These are phyloP conservation scores for Leptosphaerulina australis DNA, from an alignment of 2,329 filamentous ascomycete species.

Conservation along the genomic window DNA sequence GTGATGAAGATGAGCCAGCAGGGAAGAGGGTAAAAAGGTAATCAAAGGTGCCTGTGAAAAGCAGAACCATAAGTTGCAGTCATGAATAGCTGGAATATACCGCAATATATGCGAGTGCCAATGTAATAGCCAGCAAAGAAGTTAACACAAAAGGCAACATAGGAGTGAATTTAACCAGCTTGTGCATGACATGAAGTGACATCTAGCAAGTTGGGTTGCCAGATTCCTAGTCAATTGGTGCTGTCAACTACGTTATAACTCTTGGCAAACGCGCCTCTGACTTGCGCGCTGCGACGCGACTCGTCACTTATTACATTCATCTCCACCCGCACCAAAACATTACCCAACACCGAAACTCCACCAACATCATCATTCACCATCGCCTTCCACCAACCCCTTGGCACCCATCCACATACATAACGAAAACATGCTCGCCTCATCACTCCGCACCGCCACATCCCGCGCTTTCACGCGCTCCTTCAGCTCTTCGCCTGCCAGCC, in stretches of 20 bases:
- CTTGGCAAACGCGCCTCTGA: conserved; percentile 10
- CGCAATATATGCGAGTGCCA: neutral
- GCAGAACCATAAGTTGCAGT: neutral
- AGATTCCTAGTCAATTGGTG: neutral
- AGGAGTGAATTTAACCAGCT: too few relatives aligned
- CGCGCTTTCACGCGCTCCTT: conserved; percentile 70
- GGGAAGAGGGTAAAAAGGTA: conserved; percentile 59
- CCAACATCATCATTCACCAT: too few relatives aligned
- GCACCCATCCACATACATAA: conserved; percentile 5
- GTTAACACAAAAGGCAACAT: too few relatives aligned
- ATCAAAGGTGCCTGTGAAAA: neutral
- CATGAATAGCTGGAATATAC: neutral
- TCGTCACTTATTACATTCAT: conserved; percentile 11
- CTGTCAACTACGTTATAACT: neutral
- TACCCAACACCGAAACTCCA: conserved; percentile 12
- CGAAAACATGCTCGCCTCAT: conserved; percentile 35
- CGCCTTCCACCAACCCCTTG: conserved; percentile 50
- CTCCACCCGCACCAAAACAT: conserved; percentile 16
- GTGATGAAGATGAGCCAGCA: conserved; percentile 77
- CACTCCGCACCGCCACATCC: conserved; percentile 59
- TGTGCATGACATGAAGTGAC: neutral
- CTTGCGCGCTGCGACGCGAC: conserved; percentile 7
- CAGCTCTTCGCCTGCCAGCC: conserved; percentile 68
- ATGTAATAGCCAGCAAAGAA: too few relatives aligned
- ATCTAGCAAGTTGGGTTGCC: neutral